Evolutionary conservation across 257 asterid genomes (phyloP), one percentile per base, ranked within the genome.

Genomic region (Ehretia macrophylla): DNA sequence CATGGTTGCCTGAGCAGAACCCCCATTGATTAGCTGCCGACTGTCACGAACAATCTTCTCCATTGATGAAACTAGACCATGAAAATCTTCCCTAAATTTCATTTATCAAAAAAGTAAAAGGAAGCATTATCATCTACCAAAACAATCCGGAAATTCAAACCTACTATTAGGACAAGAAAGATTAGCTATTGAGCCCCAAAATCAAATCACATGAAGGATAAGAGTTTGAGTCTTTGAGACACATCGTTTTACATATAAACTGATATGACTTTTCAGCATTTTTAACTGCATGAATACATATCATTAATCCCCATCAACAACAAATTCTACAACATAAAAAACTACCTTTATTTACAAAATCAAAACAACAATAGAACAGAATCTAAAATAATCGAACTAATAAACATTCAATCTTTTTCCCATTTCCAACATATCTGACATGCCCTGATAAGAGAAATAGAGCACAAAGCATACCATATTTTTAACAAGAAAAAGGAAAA

Each of bases 1-100:
- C 47, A 70, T 57, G 47, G 75, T 72, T 51, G 39, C 50, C 55
- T 56, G 72, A 35, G 79, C 38, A 6, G 91, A 76, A 47, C 91
- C 84, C 14, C 65, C 75, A 68, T 76, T 75, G 8, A 61, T 55
- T 17, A 78, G 82, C 32, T 81, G 94, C 73, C 66, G 69, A 77
- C 94, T 75, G 62, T 85, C 96, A 52, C 84, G 83, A 68, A 73
- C 76, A 37, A 71, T 74, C 83, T 85, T 90, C 75, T 83, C 86
- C 14, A 85, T 69, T 14, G 80, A 75, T 52, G 69, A 58, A 56
- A 81, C 80, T 60, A 87, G 69, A 32, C 68, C 72, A 49, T 57
- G 61, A 69, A 85, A 80, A 55, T 69, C 88, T 67, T 78, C 90
- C 93, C 97, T 85, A 42, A 14, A 75, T 27, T 45, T 56, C 40